A percentile compares a stretch with the other conserved stretches of the same genome.
phyloP scores from a whole-genome alignment of 352 stramenopile species.

The Pythium volutum region DNA sequence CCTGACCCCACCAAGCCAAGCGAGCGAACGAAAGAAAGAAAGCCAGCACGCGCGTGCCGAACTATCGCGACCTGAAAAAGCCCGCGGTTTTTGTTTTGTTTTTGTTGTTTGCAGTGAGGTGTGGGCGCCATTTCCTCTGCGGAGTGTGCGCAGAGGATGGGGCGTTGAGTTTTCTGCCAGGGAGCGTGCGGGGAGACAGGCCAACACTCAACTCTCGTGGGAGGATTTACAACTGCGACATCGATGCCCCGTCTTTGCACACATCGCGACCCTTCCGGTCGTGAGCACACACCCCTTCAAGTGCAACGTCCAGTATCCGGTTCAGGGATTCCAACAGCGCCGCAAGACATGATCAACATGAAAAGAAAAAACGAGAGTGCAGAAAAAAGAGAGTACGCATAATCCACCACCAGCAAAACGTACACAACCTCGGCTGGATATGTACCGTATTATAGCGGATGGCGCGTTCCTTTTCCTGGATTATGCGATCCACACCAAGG shows the following conservation, averaged over 20 bases:
- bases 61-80: conserved; percentile 8
- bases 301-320: conserved; percentile 16
- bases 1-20: conserved; percentile 10
- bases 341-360: not conserved
- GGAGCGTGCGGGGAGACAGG: conserved; percentile 21
- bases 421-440: not conserved
- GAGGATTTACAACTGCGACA: conserved; percentile 16
- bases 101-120: conserved; percentile 7
- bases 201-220: not conserved
- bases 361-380: not conserved
- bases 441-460: no score
- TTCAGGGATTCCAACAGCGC: not conserved
- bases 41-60: conserved; percentile 25
- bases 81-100: not conserved
- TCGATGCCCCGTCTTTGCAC: conserved; percentile 11
- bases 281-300: conserved; percentile 18
- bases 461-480: not conserved
- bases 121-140: not conserved
- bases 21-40: conserved; percentile 29
- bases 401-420: not conserved
- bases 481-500: not conserved
- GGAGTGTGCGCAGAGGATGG: conserved; percentile 5
- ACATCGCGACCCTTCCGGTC: not conserved
- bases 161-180: conserved; percentile 18
- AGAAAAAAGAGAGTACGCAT: not conserved